Percentiles rank a stretch among this genome's conserved stretches.
Conservation (phyloP, 2,329 filamentous ascomycete genomes). For the Fusarium sp. region DNA sequence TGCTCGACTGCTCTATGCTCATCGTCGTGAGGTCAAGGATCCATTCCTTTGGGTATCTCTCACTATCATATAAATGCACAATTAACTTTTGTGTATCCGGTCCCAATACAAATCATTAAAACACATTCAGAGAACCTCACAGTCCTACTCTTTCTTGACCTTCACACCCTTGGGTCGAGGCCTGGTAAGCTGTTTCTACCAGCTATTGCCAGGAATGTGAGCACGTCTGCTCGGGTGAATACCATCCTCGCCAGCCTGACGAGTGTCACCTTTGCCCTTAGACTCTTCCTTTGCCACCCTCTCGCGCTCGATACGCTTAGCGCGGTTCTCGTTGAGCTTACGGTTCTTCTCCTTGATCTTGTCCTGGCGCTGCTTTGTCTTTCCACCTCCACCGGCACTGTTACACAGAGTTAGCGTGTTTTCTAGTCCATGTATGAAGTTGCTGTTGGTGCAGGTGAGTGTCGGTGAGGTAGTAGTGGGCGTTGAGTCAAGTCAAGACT, state of each 20-base stretch:
- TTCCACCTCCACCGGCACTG: conserved; percentile 87
- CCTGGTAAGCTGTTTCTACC: conserved; percentile 12
- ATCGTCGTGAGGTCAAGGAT: conserved; percentile 39
- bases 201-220: conserved; percentile 42
- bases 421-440: conserved; percentile 1
- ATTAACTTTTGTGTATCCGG: conserved; percentile 41
- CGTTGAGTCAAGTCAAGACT: conserved; percentile 10
- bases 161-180: not conserved
- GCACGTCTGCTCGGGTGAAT: conserved; percentile 67
- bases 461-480: conserved; percentile 15
- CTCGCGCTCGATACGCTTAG: conserved; percentile 62
- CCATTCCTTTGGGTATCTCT: conserved; percentile 49
- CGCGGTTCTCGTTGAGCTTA: conserved; percentile 78
- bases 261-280: conserved; percentile 40
- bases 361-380: conserved; percentile 75
- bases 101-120: conserved; percentile 22
- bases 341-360: conserved; percentile 89
- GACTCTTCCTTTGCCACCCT: conserved; percentile 53
- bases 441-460: conserved; percentile 13
- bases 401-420: conserved; percentile 19
- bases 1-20: conserved; percentile 1
- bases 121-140: not conserved
- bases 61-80: conserved; percentile 37
- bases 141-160: not conserved
- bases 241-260: conserved; percentile 48